Evolutionary conservation across 345 rosid species (phyloP).

Genomic region (Theobroma cacao): DNA sequence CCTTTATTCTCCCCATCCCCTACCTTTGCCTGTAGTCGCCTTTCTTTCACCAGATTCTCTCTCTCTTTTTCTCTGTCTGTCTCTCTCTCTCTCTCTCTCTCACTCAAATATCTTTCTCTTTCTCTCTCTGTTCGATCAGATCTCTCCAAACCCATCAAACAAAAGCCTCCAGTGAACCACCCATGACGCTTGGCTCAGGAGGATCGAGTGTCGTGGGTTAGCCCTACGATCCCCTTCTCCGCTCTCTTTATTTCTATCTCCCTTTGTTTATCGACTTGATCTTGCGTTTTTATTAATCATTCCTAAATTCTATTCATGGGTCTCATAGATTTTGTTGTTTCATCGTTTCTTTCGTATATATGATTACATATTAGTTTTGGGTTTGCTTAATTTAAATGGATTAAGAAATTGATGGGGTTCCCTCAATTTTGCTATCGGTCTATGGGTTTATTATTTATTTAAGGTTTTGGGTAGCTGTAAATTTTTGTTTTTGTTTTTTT

Average conservation of each 20-base stretch:
- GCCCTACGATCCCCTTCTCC: not conserved
- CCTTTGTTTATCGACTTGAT: conserved; percentile 5
- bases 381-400: not conserved
- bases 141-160: conserved; percentile 28
- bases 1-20: not conserved
- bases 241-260: not conserved
- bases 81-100: not conserved
- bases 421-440: not conserved
- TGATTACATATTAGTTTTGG: not conserved
- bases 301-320: conserved; percentile 7
- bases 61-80: not conserved
- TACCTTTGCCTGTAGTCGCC: not conserved
- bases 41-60: conserved; percentile 26
- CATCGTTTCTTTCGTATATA: not conserved
- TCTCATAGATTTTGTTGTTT: not conserved
- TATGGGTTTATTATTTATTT: not conserved
- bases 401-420: conserved; percentile 7
- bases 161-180: conserved; percentile 16
- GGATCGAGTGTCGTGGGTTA: conserved; percentile 88
- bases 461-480: not conserved
- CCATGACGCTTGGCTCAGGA: conserved; percentile 87
- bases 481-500: not conserved
- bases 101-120: not conserved
- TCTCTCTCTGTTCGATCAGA: conserved; percentile 29
- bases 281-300: conserved; percentile 22